These are phyloP conservation scores for Boletus coccyginus DNA, from an alignment of 768 basidiomycete species.

Conservation along the genomic window DNA sequence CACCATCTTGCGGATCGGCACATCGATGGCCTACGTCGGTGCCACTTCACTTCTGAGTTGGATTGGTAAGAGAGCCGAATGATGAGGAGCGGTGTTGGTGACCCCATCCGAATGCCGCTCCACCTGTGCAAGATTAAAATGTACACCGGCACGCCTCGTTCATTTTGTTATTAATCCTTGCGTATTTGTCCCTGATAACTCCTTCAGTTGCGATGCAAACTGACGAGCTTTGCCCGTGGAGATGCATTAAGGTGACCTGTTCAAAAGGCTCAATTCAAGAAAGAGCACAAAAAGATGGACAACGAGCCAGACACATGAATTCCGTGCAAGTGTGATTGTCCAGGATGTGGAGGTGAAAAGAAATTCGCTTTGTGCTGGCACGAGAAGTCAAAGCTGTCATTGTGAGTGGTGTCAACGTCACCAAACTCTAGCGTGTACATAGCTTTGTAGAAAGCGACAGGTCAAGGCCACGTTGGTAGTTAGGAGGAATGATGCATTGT, in stretches of 20 bases:
- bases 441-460: background rate
- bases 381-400: background rate
- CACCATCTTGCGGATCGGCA: constrained; percentile 9
- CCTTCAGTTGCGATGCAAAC: too few species aligned
- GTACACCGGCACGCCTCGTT: constrained; percentile 3
- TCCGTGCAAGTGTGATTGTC: background rate
- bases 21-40: background rate
- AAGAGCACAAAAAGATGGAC: background rate
- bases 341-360: background rate
- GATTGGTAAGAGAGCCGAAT: constrained; percentile 5
- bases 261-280: constrained; percentile 5
- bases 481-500: background rate
- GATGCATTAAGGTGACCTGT: background rate
- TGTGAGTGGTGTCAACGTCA: background rate
- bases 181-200: background rate
- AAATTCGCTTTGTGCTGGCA: background rate
- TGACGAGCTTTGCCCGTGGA: background rate
- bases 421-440: background rate
- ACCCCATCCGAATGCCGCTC: constrained; percentile 3
- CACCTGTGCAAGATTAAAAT: constrained; percentile 9
- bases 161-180: background rate
- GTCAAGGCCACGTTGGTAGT: background rate
- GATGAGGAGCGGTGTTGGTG: background rate
- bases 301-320: background rate
- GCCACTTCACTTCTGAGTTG: background rate